Base-by-base conservation (phyloP, 768 basidiomycete genomes). In the Russula virescens region DNA sequence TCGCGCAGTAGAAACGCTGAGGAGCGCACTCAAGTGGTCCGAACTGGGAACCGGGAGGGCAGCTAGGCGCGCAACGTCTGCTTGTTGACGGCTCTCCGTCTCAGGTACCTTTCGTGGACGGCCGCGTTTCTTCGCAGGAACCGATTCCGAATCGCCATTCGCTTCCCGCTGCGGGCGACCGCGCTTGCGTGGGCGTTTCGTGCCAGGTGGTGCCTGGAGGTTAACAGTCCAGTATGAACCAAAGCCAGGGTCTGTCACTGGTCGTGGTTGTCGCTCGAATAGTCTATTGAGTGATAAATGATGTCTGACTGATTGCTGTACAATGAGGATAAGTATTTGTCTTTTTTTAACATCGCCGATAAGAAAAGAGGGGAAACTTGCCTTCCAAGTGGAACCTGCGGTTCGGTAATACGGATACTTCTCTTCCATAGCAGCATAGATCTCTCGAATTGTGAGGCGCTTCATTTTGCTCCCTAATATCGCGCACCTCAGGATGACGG, bases 201-300 rank as follows among this genome's bases (percentile, higher is more conserved):
- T 91, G 23, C 90, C 90, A 2, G 89, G 89, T 14, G 89, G 89
- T n/a, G 90, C 90, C 52, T 82, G 73, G 23, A 91, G 78, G 73
- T 91, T 91, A n/a, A 92, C 90, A 40, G 89, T 91, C 90, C 90
- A 92, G 70, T 92, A 91, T 13, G 89, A 91, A 23, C 90, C 90
- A 71, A 91, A 90, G 18, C 90, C 90, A 14, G 90, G 90, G 71
- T 91, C 89, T 34, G 89, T 89, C 11, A 88, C 87, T 9, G 90
- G 90, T 54, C 90, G 81, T 21, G 87, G 86, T 68, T 90, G 88
- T 54, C 89, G 81, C 72, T 92, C 90, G 69, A 92, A 92, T 5
- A 92, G 75, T 40, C 88, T 83, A 73, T 91, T 91, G 55, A 91
- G 75, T 13, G 90, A 91, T 42, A 92, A 78, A 73, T 91, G 90